Percentiles rank a stretch among this genome's conserved stretches.
Evolutionary conservation across 75 land plant species (phyloP).

Genomic region (Adiantum capillusveneris): DNA sequence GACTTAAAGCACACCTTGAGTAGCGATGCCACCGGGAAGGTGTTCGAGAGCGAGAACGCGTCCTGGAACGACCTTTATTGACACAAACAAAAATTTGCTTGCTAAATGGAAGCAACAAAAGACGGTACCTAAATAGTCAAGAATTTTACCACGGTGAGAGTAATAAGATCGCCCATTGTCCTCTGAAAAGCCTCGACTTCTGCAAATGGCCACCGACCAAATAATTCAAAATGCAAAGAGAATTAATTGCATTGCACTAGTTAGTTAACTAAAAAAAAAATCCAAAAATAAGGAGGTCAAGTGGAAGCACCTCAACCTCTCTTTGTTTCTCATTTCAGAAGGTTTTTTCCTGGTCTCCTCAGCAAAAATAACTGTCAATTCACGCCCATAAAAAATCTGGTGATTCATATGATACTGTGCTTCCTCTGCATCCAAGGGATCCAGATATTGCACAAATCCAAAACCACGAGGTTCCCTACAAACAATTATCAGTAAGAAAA

Average conservation of each 20-base stretch:
- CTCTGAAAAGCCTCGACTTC: conserved; percentile 1
- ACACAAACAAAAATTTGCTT: too few species aligned
- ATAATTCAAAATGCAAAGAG: neutral
- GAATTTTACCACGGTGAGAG: neutral
- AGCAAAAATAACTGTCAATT: conserved; percentile 40
- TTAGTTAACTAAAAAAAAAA: neutral
- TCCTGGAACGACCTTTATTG: neutral
- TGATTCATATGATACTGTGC: conserved; percentile 40
- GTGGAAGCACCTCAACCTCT: conserved; percentile 14
- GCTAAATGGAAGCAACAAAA: neutral
- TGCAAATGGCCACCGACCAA: neutral
- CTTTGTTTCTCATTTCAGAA: conserved; percentile 35
- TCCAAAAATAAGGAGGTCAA: neutral
- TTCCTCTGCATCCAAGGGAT: conserved; percentile 35
- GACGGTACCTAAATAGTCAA: neutral
- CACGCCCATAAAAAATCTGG: conserved; percentile 27
- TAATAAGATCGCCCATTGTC: neutral
- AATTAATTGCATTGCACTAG: neutral
- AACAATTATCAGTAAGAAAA: neutral
- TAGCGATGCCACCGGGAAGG: conserved; percentile 5
- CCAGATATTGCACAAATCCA: conserved; percentile 38
- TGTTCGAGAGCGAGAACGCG: conserved; percentile 9
- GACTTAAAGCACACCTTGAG: conserved; percentile 4
- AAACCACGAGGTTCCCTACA: conserved; percentile 46
- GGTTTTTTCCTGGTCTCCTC: conserved; percentile 44